Conservation (phyloP, 768 basidiomycete species). For the Aureoboletus auriporus region DNA sequence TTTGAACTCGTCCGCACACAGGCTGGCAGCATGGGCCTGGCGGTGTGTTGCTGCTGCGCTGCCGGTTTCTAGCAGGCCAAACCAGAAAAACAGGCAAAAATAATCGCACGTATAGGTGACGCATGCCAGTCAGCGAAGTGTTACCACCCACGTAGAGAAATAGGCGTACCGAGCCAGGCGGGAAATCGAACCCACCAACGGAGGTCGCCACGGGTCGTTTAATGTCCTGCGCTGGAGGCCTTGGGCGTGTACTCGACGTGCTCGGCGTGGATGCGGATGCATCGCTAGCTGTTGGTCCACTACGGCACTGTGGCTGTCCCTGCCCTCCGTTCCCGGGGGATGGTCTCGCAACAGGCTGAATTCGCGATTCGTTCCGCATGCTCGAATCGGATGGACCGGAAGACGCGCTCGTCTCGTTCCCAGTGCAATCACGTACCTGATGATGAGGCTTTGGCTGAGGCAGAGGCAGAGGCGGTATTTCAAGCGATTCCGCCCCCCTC, state of each 20-base stretch:
- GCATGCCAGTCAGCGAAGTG: not conserved
- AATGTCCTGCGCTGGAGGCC: not conserved
- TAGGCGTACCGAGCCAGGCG: conserved; percentile 40
- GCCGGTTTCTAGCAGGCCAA: conserved; percentile 10
- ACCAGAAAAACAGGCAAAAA: not conserved
- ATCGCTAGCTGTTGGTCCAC: not conserved
- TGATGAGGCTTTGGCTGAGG: not conserved
- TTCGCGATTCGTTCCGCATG: not conserved
- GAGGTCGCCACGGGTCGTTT: conserved; percentile 19
- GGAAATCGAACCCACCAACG: conserved; percentile 49
- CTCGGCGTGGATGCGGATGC: conserved; percentile 3
- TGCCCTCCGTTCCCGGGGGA: not conserved
- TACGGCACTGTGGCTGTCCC: not conserved
- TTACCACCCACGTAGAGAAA: not conserved
- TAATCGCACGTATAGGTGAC: conserved; percentile 4
- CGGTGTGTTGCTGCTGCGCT: conserved; percentile 1
- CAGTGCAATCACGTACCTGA: conserved; percentile 7
- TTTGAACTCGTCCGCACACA: conserved; percentile 8
- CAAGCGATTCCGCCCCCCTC: conserved; percentile 1
- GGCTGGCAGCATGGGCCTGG: conserved; percentile 2
- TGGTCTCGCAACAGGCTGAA: not conserved
- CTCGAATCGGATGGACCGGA: not conserved
- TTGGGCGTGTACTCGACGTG: not conserved
- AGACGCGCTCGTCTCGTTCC: conserved; percentile 1
- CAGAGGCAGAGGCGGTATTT: not conserved